These are phyloP conservation scores for Fusarium solani-melongenae DNA, from an alignment of 2,329 filamentous ascomycete species.

Conservation along the genomic window DNA sequence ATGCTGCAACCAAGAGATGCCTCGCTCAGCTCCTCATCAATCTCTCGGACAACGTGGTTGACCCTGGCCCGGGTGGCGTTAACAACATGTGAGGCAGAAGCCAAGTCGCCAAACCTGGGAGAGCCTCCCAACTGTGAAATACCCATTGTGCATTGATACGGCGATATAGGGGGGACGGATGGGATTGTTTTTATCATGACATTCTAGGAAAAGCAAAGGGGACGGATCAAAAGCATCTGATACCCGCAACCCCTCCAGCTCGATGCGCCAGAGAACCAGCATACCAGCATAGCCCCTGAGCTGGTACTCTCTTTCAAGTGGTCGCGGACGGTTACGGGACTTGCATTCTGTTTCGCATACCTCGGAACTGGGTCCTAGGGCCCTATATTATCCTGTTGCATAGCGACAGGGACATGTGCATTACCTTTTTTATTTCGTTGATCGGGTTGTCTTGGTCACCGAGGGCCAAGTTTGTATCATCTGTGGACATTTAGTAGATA, in stretches of 20 bases:
- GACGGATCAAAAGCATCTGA: constrained; percentile 48
- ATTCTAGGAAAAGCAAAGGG: constrained; percentile 46
- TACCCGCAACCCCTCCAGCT: constrained; percentile 45
- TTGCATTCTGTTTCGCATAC: constrained; percentile 43
- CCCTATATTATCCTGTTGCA: constrained; percentile 19
- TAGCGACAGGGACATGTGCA: constrained; percentile 21
- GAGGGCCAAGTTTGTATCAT: constrained; percentile 13
- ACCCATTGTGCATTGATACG: constrained; percentile 44
- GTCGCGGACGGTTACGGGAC: constrained; percentile 39
- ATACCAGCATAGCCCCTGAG: constrained; percentile 24
- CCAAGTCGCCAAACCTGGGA: constrained; percentile 18
- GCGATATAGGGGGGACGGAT: constrained; percentile 42
- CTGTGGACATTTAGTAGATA: constrained; percentile 11
- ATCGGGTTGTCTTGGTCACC: constrained; percentile 6
- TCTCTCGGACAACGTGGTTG: constrained; percentile 86
- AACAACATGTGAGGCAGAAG: constrained; percentile 47
- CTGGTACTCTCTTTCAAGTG: constrained; percentile 18
- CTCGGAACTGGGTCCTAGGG: constrained; percentile 32
- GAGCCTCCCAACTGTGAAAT: constrained; percentile 41
- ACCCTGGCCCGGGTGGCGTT: constrained; percentile 52
- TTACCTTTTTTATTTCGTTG: constrained; percentile 21
- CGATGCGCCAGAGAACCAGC: constrained; percentile 26
- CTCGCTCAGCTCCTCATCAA: constrained; percentile 98
- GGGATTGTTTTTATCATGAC: constrained; percentile 44
- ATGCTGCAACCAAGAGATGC: constrained; percentile 97